Conservation (phyloP, 177 flowering plant species). For the Vitis hybrid region DNA sequence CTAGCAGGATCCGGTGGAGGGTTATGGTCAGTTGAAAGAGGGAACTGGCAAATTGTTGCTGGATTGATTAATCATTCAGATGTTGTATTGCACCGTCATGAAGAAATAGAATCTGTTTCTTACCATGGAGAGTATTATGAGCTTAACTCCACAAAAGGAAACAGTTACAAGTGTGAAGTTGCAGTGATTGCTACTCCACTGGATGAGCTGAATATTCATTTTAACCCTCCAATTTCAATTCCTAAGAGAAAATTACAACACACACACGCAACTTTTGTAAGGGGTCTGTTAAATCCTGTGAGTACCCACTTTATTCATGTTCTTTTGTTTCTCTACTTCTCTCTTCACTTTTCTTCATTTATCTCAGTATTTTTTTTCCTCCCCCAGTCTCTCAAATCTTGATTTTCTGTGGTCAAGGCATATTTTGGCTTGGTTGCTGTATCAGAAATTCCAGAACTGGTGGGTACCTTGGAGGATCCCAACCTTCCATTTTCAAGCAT, state of each 20-base stretch:
- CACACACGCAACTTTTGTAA: slow-evolving; percentile 87
- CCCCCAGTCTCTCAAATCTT: background rate
- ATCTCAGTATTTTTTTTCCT: background rate
- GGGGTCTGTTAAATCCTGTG: slow-evolving; percentile 87
- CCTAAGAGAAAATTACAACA: slow-evolving; percentile 78
- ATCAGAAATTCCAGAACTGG: slow-evolving; percentile 71
- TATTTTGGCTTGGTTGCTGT: slow-evolving; percentile 63
- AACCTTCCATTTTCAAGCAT: slow-evolving; percentile 77
- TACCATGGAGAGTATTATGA: slow-evolving; percentile 56
- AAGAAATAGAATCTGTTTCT: slow-evolving; percentile 73
- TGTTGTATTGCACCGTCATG: slow-evolving; percentile 66
- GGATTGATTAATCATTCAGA: slow-evolving; percentile 74
- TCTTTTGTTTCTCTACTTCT: background rate
- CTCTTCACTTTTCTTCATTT: background rate
- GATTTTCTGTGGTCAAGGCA: slow-evolving; percentile 38
- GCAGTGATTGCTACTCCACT: slow-evolving; percentile 84
- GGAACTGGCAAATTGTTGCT: slow-evolving; percentile 92
- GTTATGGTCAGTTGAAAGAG: slow-evolving; percentile 87
- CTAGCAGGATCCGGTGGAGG: slow-evolving; percentile 91
- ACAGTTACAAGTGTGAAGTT: slow-evolving; percentile 66
- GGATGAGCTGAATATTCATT: slow-evolving; percentile 70
- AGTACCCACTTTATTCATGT: slow-evolving; percentile 20
- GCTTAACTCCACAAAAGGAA: slow-evolving; percentile 74
- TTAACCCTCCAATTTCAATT: slow-evolving; percentile 64
- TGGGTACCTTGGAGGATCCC: slow-evolving; percentile 76